These are phyloP conservation scores for Vanderwaltozyma verrucispora DNA, from an alignment of 805 yeast genomes.

Conservation along the genomic window DNA sequence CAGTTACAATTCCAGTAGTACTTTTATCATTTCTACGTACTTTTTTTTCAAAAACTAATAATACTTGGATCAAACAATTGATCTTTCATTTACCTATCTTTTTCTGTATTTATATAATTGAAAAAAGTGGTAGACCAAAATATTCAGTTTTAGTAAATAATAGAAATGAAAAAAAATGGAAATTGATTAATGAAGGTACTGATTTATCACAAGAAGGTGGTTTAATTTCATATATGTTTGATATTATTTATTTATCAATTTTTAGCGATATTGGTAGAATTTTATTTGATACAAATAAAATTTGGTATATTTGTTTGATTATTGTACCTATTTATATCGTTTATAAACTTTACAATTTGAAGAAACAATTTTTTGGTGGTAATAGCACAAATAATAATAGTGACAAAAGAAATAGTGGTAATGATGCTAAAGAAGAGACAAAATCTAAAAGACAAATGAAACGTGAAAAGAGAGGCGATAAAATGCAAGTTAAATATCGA, in stretches of 20 bases:
- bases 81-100: conserved; percentile 27
- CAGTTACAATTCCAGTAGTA: conserved; percentile 19
- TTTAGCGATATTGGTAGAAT: conserved; percentile 37
- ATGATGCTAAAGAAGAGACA: conserved; percentile 1
- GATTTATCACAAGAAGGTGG: conserved; percentile 39
- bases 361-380: conserved; percentile 15
- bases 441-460: conserved; percentile 35
- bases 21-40: conserved; percentile 31
- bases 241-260: conserved; percentile 42
- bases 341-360: conserved; percentile 30
- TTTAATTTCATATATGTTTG: conserved; percentile 44
- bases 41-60: conserved; percentile 16
- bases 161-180: too few species aligned
- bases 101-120: conserved; percentile 34
- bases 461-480: conserved; percentile 32
- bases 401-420: not conserved
- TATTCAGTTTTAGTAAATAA: conserved; percentile 8
- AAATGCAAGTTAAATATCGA: conserved; percentile 29
- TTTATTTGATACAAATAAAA: conserved; percentile 35
- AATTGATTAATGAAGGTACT: conserved; percentile 35
- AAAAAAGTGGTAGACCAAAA: conserved; percentile 40
- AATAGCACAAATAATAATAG: not conserved
- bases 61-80: conserved; percentile 10
- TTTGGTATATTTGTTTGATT: conserved; percentile 36
- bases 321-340: conserved; percentile 31